Evolutionary conservation across 257 asterid species (phyloP).

Genomic region (Capsicum chinense): DNA sequence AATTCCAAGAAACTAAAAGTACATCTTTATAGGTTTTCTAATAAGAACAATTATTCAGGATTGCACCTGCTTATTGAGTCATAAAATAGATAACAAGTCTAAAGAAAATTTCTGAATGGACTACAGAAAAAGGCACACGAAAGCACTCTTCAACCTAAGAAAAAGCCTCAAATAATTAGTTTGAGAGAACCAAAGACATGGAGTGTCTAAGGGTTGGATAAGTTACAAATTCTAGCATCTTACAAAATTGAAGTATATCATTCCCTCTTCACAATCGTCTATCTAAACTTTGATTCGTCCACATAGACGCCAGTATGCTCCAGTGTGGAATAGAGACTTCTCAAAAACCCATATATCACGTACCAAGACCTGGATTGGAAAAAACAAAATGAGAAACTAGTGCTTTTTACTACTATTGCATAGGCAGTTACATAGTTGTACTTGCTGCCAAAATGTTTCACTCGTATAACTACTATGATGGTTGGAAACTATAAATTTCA

Average conservation of each 20-base stretch:
- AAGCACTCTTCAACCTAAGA: not conserved
- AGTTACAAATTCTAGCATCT: conserved; percentile 19
- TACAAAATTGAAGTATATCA: conserved; percentile 18
- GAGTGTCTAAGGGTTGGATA: not conserved
- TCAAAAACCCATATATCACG: conserved; percentile 97
- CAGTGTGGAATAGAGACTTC: conserved; percentile 81
- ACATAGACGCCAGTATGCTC: conserved; percentile 94
- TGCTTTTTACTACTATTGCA: not conserved
- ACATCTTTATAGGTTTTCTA: conserved; percentile 6
- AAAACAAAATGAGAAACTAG: conserved; percentile 25
- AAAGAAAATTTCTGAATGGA: conserved; percentile 10
- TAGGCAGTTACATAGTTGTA: conserved; percentile 7
- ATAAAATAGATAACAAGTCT: not conserved
- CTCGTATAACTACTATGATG: conserved; percentile 10
- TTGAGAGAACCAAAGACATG: conserved; percentile 23
- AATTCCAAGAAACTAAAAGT: not conserved
- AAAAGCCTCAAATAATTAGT: not conserved
- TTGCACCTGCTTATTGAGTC: conserved; percentile 19
- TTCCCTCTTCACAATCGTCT: conserved; percentile 19
- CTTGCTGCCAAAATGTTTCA: conserved; percentile 4
- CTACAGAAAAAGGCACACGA: not conserved
- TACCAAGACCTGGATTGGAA: conserved; percentile 65
- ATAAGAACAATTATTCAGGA: not conserved
- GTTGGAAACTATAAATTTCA: conserved; percentile 1
- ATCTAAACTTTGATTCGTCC: conserved; percentile 72